Evolutionary conservation across 140 eudicot genomes (phyloP), one percentile per base, ranked within the genome.

Genomic region (Oenanthe javanica): DNA sequence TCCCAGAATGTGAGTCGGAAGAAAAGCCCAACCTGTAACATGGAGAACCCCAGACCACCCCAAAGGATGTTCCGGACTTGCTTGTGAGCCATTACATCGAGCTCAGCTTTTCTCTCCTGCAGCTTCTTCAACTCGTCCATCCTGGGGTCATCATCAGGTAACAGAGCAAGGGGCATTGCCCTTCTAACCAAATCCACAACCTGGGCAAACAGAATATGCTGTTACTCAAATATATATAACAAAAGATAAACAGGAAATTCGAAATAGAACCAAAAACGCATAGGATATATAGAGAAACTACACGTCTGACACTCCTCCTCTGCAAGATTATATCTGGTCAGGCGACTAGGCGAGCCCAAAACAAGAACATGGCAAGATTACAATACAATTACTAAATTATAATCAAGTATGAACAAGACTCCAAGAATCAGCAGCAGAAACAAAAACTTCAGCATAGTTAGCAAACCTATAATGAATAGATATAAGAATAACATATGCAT

Each of bases 1-100:
- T 94, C 98, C 98, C 97, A 94, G 79, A 89, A 94, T 5, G 98
- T 94, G 46, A 94, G 86, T 19, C 97, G 95, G 16, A 94, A 92
- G 86, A 94, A 94, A 8, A 94, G 97, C 21, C 92, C 88, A 13
- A 84, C 87, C 67, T 90, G 96, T 48, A 84, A 55, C 77, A 94
- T 66, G 19, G 87, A 79, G 48, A 89, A 47, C 40, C 93, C 93
- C n/a, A 94, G 87, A 10, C 98, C 97, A 14, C 87, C 83, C 91
- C 94, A 94, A 46, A 94, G 87, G 70, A 94, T 88, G 45, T 88
- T 80, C 3, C 91, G 83, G 19, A 92, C 98, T 80, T 94, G 98
- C 88, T 85, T 92, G 78, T 88, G 96, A 15, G 98, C 98, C 64
- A 87, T 80, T 84, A 21, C 72, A 51, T 92, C 97, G 6, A 92